Conservation (phyloP, 176 grass and related monocot species). For the Alopecurus myosuroides region DNA sequence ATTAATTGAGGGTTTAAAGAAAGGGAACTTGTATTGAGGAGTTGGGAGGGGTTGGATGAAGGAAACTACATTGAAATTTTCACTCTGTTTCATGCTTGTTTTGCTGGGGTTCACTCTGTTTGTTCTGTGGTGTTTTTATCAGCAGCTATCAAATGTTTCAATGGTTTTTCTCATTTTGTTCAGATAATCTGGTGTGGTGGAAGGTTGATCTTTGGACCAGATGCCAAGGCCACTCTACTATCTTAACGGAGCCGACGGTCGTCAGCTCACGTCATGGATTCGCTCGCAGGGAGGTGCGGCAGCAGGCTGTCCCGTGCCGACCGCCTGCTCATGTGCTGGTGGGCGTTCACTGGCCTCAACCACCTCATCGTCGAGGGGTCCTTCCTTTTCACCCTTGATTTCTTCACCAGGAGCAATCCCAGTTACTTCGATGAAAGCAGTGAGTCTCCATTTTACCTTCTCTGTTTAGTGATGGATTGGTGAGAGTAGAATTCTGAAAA, state of each 20-base stretch:
- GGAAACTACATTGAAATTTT: not conserved
- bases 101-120: not conserved
- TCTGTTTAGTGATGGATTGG: not conserved
- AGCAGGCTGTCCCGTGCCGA: not conserved
- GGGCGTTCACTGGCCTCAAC: not conserved
- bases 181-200: slow-evolving; percentile 89
- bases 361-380: not conserved
- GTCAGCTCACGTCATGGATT: too few species aligned
- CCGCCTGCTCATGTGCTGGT: not conserved
- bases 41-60: not conserved
- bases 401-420: not conserved
- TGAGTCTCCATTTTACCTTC: too few species aligned
- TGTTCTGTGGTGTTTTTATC: not conserved
- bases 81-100: not conserved
- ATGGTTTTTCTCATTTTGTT: slow-evolving; percentile 24
- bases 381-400: not conserved
- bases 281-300: not conserved
- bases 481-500: not conserved
- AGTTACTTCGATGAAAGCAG: not conserved
- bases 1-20: not conserved
- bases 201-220: slow-evolving; percentile 97
- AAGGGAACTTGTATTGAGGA: not conserved
- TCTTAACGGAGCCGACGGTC: too few species aligned
- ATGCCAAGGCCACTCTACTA: slow-evolving; percentile 75
- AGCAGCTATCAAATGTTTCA: slow-evolving; percentile 25